A percentile compares a stretch with the other conserved stretches of the same genome.
Conservation (phyloP, 257 asterid species). For the Plectranthus barbatus region DNA sequence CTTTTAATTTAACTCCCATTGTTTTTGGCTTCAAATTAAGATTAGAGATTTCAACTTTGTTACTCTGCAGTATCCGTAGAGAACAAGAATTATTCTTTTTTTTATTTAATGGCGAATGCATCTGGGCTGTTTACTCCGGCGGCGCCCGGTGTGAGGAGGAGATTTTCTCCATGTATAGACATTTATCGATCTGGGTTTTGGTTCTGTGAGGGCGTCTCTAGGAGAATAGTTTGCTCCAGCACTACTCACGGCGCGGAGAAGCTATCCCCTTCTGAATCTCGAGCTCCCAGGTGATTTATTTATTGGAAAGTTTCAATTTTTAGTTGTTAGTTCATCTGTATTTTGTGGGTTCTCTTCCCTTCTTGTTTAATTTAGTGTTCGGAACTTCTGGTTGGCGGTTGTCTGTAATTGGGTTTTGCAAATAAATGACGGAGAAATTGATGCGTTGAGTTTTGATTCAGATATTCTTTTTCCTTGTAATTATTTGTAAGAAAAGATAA, state of each 20-base stretch:
- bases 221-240: conserved; percentile 50
- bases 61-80: background rate
- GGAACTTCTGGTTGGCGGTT: conserved; percentile 1
- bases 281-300: conserved; percentile 47
- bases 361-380: background rate
- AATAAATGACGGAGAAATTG: background rate
- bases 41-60: conserved; percentile 22
- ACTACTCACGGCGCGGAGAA: conserved; percentile 55
- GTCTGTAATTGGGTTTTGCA: background rate
- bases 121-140: conserved; percentile 50
- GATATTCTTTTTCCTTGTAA: background rate
- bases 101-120: conserved; percentile 50
- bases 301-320: background rate
- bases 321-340: conserved; percentile 1
- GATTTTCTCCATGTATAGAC: conserved; percentile 35
- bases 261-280: conserved; percentile 49
- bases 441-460: conserved; percentile 3
- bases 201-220: conserved; percentile 29
- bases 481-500: background rate
- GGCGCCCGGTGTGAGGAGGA: conserved; percentile 32
- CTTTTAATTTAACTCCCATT: conserved; percentile 6
- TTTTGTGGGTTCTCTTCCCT: background rate
- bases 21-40: conserved; percentile 2
- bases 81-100: background rate
- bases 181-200: conserved; percentile 50